Percentiles rank a stretch among this genome's conserved stretches.
phyloP scores from a whole-genome alignment of 306 rosid genomes.

The Begonia peltatifolia region DNA sequence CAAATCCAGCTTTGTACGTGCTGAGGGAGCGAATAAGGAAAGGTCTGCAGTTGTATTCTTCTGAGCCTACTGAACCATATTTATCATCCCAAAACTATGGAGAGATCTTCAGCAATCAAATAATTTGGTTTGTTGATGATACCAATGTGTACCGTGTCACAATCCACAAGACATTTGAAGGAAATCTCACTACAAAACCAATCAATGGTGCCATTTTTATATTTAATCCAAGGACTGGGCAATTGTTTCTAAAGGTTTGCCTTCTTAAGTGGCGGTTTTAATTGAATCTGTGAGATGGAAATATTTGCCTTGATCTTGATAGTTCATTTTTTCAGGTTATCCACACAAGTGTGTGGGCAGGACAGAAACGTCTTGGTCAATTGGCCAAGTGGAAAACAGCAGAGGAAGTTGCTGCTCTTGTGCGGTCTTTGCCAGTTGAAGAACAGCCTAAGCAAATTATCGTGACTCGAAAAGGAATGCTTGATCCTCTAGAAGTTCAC shows the following conservation, averaged over 20 bases:
- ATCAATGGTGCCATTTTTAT: conserved; percentile 96
- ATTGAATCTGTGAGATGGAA: background rate
- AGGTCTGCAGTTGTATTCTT: conserved; percentile 94
- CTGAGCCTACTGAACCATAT: conserved; percentile 98
- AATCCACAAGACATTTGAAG: conserved; percentile 95
- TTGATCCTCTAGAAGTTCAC: conserved; percentile 97
- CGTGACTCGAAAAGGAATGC: conserved; percentile 98
- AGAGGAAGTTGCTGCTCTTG: conserved; percentile 99
- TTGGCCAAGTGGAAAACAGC: conserved; percentile 99
- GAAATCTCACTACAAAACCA: conserved; percentile 97
- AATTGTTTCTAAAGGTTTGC: conserved; percentile 77
- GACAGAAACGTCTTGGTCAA: conserved; percentile 99
- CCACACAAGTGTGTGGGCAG: conserved; percentile 99
- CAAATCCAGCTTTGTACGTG: conserved; percentile 97
- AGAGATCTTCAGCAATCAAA: conserved; percentile 98
- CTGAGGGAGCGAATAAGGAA: conserved; percentile 97
- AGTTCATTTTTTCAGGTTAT: conserved; percentile 50
- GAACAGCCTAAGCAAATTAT: conserved; percentile 98
- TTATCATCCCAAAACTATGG: conserved; percentile 96
- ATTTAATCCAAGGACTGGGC: conserved; percentile 98
- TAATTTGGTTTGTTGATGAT: conserved; percentile 99
- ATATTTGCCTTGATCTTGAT: conserved; percentile 3
- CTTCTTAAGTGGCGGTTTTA: background rate
- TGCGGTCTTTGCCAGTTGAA: conserved; percentile 93
- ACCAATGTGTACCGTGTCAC: conserved; percentile 98